Evolutionary conservation across 2,329 filamentous ascomycete genomes (phyloP), one percentile per base, ranked within the genome.

Genomic region (Herpotrichia juniperi): DNA sequence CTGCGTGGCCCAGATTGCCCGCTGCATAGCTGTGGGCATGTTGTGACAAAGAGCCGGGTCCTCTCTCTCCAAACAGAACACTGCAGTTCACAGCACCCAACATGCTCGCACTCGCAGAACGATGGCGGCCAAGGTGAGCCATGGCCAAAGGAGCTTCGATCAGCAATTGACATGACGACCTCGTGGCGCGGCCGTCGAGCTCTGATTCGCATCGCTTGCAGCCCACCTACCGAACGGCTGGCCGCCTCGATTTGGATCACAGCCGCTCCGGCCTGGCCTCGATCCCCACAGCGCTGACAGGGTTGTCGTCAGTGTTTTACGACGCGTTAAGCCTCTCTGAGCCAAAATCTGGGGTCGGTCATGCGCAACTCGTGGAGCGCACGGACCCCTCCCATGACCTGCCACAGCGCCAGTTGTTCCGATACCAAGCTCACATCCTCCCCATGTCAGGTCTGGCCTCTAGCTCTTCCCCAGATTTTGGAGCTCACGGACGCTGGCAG

Each of bases 381-480:
- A 52, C 24, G 42, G 50, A 46, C 40, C 44, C 14, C 22, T n/a
- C 17, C 43, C 31, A 17, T 26, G 19, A 35, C 30, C 50, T 48
- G 40, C 37, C 46, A 48, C 45, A 43, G 39, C 54, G 55, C 50
- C 56, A 56, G 50, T 45, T 53, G 46, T 54, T 56, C 53, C 56
- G 56, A 58, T 50, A 48, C 50, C 53, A 50, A 50, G 42, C 24
- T 48, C 46, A 51, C 51, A 54, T 58, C 58, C 46, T 60, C 50
- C n/a, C 34, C 34, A 37, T 37, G 34, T 37, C 48, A 53, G 57
- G 47, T 54, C 46, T 49, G 47, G 42, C 39, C 46, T 56, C 52
- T 54, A 58, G 59, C 53, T 50, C 48, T 66, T 62, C 62, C 62
- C 63, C 62, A 64, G 62, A 54, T 62, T 66, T 61, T 51, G 22